Percentiles rank a stretch among this genome's conserved stretches.
phyloP scores from a whole-genome alignment of 306 rosid genomes.

The Quercus suber region DNA sequence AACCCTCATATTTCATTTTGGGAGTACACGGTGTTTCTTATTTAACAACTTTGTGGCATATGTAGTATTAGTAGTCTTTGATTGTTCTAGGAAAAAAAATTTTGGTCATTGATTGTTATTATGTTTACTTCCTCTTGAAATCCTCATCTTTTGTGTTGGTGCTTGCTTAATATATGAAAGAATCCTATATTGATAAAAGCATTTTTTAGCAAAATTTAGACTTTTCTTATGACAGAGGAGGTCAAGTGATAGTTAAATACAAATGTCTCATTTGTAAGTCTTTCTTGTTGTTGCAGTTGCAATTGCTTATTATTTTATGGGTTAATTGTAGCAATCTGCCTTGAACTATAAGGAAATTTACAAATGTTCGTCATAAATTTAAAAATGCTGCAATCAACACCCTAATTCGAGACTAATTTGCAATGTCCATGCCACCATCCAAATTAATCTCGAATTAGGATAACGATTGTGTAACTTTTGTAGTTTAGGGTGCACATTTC shows the following conservation, averaged over 20 bases:
- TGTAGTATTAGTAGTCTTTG: neutral
- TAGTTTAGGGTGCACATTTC: too few relatives aligned
- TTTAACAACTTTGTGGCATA: neutral
- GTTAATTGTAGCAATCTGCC: too few relatives aligned
- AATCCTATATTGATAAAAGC: neutral
- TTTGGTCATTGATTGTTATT: neutral
- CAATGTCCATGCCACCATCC: too few relatives aligned
- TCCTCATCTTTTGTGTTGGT: neutral
- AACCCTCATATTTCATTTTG: slow-evolving; percentile 4
- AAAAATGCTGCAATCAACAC: too few relatives aligned
- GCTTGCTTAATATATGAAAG: neutral
- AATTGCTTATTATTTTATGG: neutral
- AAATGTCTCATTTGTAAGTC: neutral
- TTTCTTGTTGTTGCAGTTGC: neutral
- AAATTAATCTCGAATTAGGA: too few relatives aligned
- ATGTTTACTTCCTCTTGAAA: neutral
- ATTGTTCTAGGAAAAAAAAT: neutral
- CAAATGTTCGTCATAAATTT: too few relatives aligned
- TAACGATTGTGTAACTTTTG: too few relatives aligned
- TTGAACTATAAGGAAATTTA: too few relatives aligned
- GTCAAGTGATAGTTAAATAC: neutral
- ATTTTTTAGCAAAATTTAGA: neutral
- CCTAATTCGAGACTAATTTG: too few relatives aligned
- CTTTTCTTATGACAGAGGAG: neutral
- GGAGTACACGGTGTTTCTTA: neutral